Evolutionary conservation across 2,329 filamentous ascomycete species (phyloP).

Genomic region (Colletotrichum musae): DNA sequence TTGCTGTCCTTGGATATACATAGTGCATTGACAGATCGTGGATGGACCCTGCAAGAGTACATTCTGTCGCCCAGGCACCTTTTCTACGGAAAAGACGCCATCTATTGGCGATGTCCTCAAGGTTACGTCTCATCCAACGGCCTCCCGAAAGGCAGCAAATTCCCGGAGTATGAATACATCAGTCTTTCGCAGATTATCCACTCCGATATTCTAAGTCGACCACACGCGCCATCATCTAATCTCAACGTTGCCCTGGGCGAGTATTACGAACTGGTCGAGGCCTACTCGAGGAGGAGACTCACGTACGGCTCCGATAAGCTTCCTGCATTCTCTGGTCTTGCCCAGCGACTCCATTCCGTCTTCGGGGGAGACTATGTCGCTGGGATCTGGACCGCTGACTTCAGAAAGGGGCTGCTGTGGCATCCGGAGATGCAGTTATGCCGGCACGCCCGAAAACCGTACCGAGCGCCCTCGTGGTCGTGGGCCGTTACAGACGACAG

Average conservation of each 20-base stretch:
- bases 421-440: background rate
- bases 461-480: conserved; percentile 4
- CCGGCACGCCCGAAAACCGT: background rate
- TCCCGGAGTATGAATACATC: conserved; percentile 3
- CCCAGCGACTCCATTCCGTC: background rate
- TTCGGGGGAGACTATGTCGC: conserved; percentile 1
- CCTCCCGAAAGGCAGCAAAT: conserved; percentile 4
- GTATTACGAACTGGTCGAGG: background rate
- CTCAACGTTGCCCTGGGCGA: background rate
- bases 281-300: background rate
- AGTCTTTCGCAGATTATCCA: background rate
- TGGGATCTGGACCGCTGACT: background rate
- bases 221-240: background rate
- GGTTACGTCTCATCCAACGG: conserved; percentile 2
- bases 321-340: conserved; percentile 8
- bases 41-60: conserved; percentile 21
- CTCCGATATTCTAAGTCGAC: background rate
- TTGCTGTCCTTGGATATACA: background rate
- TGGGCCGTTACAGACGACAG: conserved; percentile 6
- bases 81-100: background rate
- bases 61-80: conserved; percentile 21
- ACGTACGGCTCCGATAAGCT: background rate
- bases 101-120: conserved; percentile 26
- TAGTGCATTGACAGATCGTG: background rate
- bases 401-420: conserved; percentile 8